These are phyloP conservation scores for Hyaloscypha variabilis DNA, from an alignment of 495 filamentous ascomycete genomes.

Conservation along the genomic window DNA sequence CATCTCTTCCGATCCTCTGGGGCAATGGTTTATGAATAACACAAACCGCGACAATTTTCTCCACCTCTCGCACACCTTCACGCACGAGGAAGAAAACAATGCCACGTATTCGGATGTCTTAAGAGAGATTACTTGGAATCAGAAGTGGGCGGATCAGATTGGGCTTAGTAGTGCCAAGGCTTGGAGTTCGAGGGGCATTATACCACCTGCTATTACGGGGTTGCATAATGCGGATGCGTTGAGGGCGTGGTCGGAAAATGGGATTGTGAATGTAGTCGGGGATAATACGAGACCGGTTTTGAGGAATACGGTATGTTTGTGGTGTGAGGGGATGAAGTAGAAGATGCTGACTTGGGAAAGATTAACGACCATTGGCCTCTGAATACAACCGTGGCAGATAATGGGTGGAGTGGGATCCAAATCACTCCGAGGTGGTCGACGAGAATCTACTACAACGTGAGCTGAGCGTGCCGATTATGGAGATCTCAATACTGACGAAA, in stretches of 20 bases:
- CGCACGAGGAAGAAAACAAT: slow-evolving; percentile 61
- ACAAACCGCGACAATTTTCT: slow-evolving; percentile 54
- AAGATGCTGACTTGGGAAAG: not conserved
- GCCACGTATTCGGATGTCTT: slow-evolving; percentile 59
- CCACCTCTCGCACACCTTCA: slow-evolving; percentile 65
- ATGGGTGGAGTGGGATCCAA: slow-evolving; percentile 59
- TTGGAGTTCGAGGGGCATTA: slow-evolving; percentile 56
- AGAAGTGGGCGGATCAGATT: slow-evolving; percentile 56
- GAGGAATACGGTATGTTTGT: slow-evolving; percentile 40
- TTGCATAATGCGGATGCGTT: slow-evolving; percentile 67
- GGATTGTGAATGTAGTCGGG: slow-evolving; percentile 61
- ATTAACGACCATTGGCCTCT: slow-evolving; percentile 53
- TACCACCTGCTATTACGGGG: slow-evolving; percentile 67
- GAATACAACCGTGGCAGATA: slow-evolving; percentile 48
- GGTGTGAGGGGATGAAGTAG: not conserved
- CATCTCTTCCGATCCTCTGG: slow-evolving; percentile 48
- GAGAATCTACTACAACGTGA: slow-evolving; percentile 63
- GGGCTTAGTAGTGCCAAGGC: slow-evolving; percentile 44
- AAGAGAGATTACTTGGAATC: slow-evolving; percentile 63
- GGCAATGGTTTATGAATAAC: slow-evolving; percentile 50
- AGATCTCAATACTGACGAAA: not conserved
- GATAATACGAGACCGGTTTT: slow-evolving; percentile 61
- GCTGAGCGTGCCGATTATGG: no score
- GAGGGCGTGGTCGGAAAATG: slow-evolving; percentile 58
- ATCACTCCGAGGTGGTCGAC: slow-evolving; percentile 65